These are phyloP conservation scores for Fusarium neocosmosporiellum DNA, from an alignment of 2,329 filamentous ascomycete species.

Conservation along the genomic window DNA sequence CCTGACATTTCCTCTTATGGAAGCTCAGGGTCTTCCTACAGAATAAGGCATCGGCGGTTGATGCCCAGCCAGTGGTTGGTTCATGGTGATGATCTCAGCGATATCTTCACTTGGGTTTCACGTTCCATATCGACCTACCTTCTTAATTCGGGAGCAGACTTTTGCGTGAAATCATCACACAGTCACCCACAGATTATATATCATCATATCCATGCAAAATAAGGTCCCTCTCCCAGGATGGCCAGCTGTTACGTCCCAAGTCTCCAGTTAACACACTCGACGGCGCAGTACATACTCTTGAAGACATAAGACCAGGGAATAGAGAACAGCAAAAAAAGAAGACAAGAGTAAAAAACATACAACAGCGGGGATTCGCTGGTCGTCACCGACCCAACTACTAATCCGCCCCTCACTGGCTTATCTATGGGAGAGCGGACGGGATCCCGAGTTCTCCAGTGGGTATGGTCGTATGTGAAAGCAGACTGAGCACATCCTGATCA, in stretches of 20 bases:
- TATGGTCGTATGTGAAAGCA: conserved; percentile 1
- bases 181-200: neutral
- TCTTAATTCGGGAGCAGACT: neutral
- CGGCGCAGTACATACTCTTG: neutral
- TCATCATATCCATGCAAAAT: neutral
- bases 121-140: neutral
- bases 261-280: neutral
- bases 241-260: neutral
- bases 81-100: neutral
- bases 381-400: conserved; percentile 1
- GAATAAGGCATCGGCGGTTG: conserved; percentile 2
- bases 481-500: neutral
- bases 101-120: neutral
- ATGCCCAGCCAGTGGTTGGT: neutral
- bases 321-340: neutral
- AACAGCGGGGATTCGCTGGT: conserved; percentile 6
- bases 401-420: neutral
- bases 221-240: neutral
- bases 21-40: conserved; percentile 9
- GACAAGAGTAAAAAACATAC: neutral
- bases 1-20: conserved; percentile 17
- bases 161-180: no score
- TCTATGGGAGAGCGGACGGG: conserved; percentile 3
- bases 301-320: neutral
- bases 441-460: neutral